A percentile compares a stretch with the other conserved stretches of the same genome.
Evolutionary conservation across 176 grass and related monocot genomes (phyloP).

Genomic region (Ananas comosus): DNA sequence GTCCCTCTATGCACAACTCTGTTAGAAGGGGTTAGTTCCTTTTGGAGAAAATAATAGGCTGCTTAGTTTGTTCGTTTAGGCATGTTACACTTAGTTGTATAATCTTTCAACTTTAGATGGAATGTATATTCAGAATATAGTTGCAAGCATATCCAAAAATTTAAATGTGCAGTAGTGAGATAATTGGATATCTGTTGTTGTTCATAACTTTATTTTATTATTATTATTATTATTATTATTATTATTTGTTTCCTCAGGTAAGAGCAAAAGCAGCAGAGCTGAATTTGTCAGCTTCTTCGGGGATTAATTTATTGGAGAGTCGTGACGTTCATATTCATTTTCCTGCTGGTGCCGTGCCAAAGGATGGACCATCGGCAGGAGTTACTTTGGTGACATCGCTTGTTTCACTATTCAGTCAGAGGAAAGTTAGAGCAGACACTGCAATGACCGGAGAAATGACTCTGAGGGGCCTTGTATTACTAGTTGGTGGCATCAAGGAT

Average conservation of each 20-base stretch:
- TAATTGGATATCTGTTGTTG: background rate
- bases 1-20: too few species aligned
- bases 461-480: constrained; percentile 86
- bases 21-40: too few species aligned
- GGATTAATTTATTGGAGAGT: constrained; percentile 70
- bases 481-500: constrained; percentile 92
- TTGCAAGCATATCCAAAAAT: background rate
- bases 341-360: constrained; percentile 96
- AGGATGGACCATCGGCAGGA: constrained; percentile 97
- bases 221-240: background rate
- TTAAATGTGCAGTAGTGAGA: background rate
- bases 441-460: constrained; percentile 99
- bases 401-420: constrained; percentile 79
- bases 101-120: too few species aligned
- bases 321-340: constrained; percentile 98
- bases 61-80: too few species aligned
- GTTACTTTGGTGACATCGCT: constrained; percentile 86
- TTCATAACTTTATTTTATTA: background rate
- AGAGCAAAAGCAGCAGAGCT: constrained; percentile 84
- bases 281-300: constrained; percentile 50
- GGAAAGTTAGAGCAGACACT: constrained; percentile 87
- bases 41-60: too few species aligned
- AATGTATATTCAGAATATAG: too few species aligned
- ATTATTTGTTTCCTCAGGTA: constrained; percentile 48
- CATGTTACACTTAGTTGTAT: too few species aligned